A percentile compares a stretch with the other conserved stretches of the same genome.
phyloP scores from a whole-genome alignment of 495 filamentous ascomycete genomes.

The Pyronema domesticum region DNA sequence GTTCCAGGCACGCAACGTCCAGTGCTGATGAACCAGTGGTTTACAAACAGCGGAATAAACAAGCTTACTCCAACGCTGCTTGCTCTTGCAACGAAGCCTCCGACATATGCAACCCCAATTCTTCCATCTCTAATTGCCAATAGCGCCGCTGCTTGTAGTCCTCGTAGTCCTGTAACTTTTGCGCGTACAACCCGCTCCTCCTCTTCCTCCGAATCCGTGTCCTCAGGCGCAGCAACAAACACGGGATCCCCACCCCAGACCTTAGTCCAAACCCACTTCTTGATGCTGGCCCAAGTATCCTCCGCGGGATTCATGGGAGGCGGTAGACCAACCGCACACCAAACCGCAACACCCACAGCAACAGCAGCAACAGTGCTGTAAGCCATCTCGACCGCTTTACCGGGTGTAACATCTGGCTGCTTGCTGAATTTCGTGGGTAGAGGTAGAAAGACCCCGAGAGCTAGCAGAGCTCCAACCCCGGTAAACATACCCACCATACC shows the following conservation, averaged over 20 bases:
- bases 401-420: constrained; percentile 43
- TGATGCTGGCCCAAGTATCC: constrained; percentile 1
- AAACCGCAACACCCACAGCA: constrained; percentile 51
- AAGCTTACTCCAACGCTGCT: constrained; percentile 90
- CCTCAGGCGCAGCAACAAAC: neutral
- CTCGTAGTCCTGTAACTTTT: neutral
- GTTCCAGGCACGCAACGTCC: constrained; percentile 53
- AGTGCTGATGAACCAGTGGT: constrained; percentile 67
- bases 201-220: neutral
- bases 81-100: constrained; percentile 85
- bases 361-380: constrained; percentile 68
- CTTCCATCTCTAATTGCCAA: constrained; percentile 57
- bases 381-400: constrained; percentile 51
- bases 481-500: constrained; percentile 86
- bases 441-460: constrained; percentile 64
- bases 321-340: constrained; percentile 62
- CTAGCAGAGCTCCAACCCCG: constrained; percentile 75
- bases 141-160: constrained; percentile 42
- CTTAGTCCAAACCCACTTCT: constrained; percentile 17
- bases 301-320: neutral
- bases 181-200: neutral
- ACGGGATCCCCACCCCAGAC: constrained; percentile 19
- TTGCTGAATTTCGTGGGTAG: constrained; percentile 61
- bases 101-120: constrained; percentile 76
- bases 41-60: constrained; percentile 83